Evolutionary conservation across 805 yeast genomes (phyloP).

Genomic region (Nadsonia fulvescens): DNA sequence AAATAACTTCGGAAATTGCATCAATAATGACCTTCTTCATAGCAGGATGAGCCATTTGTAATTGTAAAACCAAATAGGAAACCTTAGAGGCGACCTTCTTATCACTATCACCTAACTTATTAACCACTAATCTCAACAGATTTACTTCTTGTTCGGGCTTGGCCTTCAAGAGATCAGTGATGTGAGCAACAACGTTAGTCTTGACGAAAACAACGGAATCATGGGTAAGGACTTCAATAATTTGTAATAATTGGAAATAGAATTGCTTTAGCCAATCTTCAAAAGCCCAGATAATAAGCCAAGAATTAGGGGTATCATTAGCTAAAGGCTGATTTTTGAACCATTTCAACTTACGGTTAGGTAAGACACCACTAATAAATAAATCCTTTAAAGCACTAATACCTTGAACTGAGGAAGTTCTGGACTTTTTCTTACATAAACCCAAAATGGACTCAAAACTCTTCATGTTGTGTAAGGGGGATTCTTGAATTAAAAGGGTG

Average conservation of each 20-base stretch:
- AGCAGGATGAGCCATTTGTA: slow-evolving; percentile 87
- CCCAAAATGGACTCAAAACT: slow-evolving; percentile 62
- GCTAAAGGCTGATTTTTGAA: slow-evolving; percentile 60
- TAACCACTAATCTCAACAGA: slow-evolving; percentile 70
- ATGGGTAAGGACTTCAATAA: slow-evolving; percentile 63
- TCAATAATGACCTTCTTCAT: slow-evolving; percentile 75
- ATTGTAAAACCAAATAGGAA: slow-evolving; percentile 58
- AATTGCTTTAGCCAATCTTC: slow-evolving; percentile 74
- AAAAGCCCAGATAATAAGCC: slow-evolving; percentile 59
- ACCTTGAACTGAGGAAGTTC: slow-evolving; percentile 85
- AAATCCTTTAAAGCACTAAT: slow-evolving; percentile 81
- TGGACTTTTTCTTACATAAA: slow-evolving; percentile 76
- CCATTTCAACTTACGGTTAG: slow-evolving; percentile 57
- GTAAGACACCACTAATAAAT: slow-evolving; percentile 65
- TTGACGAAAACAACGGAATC: slow-evolving; percentile 85
- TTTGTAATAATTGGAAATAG: slow-evolving; percentile 58
- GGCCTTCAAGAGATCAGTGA: slow-evolving; percentile 60
- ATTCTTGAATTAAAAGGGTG: slow-evolving; percentile 83
- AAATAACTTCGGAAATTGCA: slow-evolving; percentile 62
- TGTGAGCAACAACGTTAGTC: slow-evolving; percentile 53
- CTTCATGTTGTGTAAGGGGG: slow-evolving; percentile 77
- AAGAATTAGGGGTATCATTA: slow-evolving; percentile 28
- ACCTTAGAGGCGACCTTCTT: slow-evolving; percentile 80
- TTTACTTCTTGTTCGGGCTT: slow-evolving; percentile 97
- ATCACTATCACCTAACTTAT: slow-evolving; percentile 85